Evolutionary conservation across 768 basidiomycete genomes (phyloP).

Genomic region (Suillus discolor): DNA sequence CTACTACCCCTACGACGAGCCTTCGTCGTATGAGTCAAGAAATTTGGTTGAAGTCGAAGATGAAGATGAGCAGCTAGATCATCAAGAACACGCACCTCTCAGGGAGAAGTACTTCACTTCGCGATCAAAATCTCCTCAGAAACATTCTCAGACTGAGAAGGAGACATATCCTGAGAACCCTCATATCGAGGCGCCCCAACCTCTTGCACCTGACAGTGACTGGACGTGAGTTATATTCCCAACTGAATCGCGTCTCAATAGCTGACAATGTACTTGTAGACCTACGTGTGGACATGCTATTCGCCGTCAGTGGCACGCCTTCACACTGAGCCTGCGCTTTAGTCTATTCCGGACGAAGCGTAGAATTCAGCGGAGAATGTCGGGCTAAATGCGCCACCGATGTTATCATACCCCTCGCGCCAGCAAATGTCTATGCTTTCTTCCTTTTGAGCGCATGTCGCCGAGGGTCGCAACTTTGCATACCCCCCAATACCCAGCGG

Average conservation of each 20-base stretch:
- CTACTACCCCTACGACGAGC: slow-evolving; percentile 32
- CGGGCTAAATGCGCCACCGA: slow-evolving; percentile 20
- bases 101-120: slow-evolving; percentile 25
- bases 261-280: slow-evolving; percentile 31
- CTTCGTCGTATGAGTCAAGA: slow-evolving; percentile 33
- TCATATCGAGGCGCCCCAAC: slow-evolving; percentile 6
- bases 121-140: slow-evolving; percentile 25
- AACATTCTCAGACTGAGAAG: slow-evolving; percentile 25
- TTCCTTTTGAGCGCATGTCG: slow-evolving; percentile 25
- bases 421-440: slow-evolving; percentile 28
- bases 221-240: slow-evolving; percentile 32
- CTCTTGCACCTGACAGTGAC: slow-evolving; percentile 26
- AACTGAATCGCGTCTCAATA: neutral
- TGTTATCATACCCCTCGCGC: slow-evolving; percentile 18
- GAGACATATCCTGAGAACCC: neutral
- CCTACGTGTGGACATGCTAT: slow-evolving; percentile 61
- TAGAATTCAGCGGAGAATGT: slow-evolving; percentile 31
- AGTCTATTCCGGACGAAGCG: slow-evolving; percentile 56
- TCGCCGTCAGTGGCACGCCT: slow-evolving; percentile 62
- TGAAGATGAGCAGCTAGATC: slow-evolving; percentile 21
- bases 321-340: slow-evolving; percentile 57
- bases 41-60: slow-evolving; percentile 27
- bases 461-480: slow-evolving; percentile 25
- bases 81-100: slow-evolving; percentile 24
- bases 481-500: slow-evolving; percentile 17